A percentile compares a stretch with the other conserved stretches of the same genome.
Evolutionary conservation across 176 grass and related monocot genomes (phyloP).

Genomic region (Oryza glumipatula): DNA sequence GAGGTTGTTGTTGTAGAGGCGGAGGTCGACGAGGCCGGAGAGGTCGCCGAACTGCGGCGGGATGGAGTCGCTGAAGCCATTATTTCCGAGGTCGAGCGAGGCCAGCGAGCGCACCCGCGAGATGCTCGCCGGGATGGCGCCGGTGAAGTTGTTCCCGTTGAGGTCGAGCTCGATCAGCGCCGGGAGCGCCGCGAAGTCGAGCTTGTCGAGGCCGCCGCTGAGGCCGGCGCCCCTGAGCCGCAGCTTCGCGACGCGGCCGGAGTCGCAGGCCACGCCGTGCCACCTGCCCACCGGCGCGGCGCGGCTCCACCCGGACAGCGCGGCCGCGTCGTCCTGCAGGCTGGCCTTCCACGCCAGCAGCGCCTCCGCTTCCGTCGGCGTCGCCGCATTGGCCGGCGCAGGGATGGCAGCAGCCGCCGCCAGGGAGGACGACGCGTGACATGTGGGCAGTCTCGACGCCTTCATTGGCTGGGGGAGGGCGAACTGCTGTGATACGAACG

Average conservation of each 20-base stretch:
- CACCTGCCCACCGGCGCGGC: slow-evolving; percentile 46
- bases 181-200: slow-evolving; percentile 50
- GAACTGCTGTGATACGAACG: too few species aligned
- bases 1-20: slow-evolving; percentile 32
- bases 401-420: too few species aligned
- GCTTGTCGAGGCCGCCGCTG: slow-evolving; percentile 36
- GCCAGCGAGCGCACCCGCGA: slow-evolving; percentile 42
- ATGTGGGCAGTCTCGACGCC: too few species aligned
- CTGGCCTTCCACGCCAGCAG: slow-evolving; percentile 68
- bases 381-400: slow-evolving; percentile 12
- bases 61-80: slow-evolving; percentile 50
- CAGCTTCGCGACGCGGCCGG: slow-evolving; percentile 37
- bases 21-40: slow-evolving; percentile 54
- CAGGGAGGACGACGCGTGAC: too few species aligned
- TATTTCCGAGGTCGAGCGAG: slow-evolving; percentile 61
- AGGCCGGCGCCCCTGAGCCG: slow-evolving; percentile 35
- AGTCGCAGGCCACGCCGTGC: slow-evolving; percentile 52
- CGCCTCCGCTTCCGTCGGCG: slow-evolving; percentile 22
- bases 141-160: slow-evolving; percentile 53
- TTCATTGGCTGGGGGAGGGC: too few species aligned
- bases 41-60: slow-evolving; percentile 69
- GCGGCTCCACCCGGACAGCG: slow-evolving; percentile 53
- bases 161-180: slow-evolving; percentile 53
- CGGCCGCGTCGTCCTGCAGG: slow-evolving; percentile 24
- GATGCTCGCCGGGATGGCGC: slow-evolving; percentile 56